Evolutionary conservation across 2,329 filamentous ascomycete species (phyloP).

Genomic region (Xylariomycetidae sp.): DNA sequence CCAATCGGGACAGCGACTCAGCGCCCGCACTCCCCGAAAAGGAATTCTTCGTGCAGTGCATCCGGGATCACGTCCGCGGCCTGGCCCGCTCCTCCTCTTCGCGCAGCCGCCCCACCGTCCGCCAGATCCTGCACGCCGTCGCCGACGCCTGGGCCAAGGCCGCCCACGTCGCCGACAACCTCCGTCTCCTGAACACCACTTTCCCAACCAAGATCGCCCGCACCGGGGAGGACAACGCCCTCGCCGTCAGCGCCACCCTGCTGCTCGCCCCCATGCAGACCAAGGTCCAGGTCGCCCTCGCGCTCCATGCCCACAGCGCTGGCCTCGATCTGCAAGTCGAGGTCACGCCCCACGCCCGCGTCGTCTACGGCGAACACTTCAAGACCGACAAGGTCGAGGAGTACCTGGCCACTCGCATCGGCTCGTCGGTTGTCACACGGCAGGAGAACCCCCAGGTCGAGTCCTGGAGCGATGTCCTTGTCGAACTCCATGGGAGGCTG

Average conservation of each 20-base stretch:
- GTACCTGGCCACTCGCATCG: constrained; percentile 54
- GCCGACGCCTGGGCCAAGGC: constrained; percentile 62
- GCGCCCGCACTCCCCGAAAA: constrained; percentile 57
- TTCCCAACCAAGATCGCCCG: constrained; percentile 60
- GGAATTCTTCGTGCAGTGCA: constrained; percentile 69
- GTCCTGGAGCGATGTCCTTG: constrained; percentile 49
- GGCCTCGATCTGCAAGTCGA: constrained; percentile 39
- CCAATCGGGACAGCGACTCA: constrained; percentile 46
- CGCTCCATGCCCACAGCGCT: constrained; percentile 37
- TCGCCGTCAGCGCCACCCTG: constrained; percentile 56
- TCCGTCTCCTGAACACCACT: constrained; percentile 54
- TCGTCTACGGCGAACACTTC: constrained; percentile 74
- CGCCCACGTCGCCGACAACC: constrained; percentile 50
- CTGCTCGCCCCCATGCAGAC: constrained; percentile 61
- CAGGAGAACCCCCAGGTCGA: constrained; percentile 28
- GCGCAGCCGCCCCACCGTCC: constrained; percentile 34
- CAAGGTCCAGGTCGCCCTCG: constrained; percentile 59
- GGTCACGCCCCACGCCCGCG: constrained; percentile 48
- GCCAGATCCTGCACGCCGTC: constrained; percentile 53
- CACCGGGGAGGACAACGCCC: constrained; percentile 57
- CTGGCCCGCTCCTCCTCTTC: constrained; percentile 25
- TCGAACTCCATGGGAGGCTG: constrained; percentile 50
- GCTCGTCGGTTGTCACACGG: constrained; percentile 27
- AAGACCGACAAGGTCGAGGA: constrained; percentile 70
- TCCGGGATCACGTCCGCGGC: constrained; percentile 60